These are phyloP conservation scores for Yarrowia porcina DNA, from an alignment of 805 yeast species.

Conservation along the genomic window DNA sequence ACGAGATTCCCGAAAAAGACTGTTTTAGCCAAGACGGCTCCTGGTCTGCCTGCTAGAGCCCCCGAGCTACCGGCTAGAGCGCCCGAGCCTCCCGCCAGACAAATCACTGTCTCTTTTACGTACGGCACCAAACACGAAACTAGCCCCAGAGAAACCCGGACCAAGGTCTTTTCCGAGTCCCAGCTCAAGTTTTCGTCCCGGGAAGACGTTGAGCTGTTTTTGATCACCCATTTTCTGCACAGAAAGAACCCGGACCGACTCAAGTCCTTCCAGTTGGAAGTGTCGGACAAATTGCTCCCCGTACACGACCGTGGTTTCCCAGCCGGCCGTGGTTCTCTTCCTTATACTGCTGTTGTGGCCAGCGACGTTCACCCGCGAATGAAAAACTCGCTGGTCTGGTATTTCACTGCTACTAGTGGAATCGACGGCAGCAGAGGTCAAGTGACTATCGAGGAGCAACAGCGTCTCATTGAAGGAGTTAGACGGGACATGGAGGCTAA, in stretches of 20 bases:
- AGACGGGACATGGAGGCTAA: no score
- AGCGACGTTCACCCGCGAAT: neutral
- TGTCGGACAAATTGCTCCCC: no score
- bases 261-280: no score
- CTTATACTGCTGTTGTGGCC: neutral
- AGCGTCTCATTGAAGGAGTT: neutral
- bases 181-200: neutral
- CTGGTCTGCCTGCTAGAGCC: no score
- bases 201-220: neutral
- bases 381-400: neutral
- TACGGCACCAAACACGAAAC: no score
- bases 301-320: no score
- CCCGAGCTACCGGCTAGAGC: no score
- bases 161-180: neutral
- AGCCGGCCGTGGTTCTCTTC: neutral
- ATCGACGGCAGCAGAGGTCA: no score
- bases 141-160: neutral
- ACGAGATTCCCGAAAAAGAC: neutral
- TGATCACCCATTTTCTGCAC: neutral
- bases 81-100: neutral
- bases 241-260: no score
- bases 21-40: no score
- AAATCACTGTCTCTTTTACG: neutral
- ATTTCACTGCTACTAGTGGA: no score
- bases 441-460: neutral